A percentile compares a stretch with the other conserved stretches of the same genome.
phyloP scores from a whole-genome alignment of 129 eudicot genomes.

The Centrapalus pauciflorus region DNA sequence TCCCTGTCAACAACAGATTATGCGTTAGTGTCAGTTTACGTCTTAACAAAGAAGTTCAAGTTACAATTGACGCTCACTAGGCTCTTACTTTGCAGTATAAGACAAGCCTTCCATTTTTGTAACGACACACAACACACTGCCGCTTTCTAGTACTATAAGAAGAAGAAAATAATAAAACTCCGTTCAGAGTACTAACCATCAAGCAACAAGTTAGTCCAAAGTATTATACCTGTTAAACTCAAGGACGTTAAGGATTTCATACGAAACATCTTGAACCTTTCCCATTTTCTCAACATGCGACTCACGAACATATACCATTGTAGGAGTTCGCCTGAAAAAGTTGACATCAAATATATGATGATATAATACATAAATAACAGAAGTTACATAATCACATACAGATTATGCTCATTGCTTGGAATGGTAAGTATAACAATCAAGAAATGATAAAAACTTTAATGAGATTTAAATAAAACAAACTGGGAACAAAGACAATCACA shows the following conservation, averaged over 20 bases:
- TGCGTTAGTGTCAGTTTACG: constrained; percentile 22
- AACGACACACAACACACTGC: constrained; percentile 95
- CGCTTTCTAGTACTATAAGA: constrained; percentile 83
- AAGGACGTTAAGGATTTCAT: constrained; percentile 87
- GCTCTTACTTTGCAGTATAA: constrained; percentile 82
- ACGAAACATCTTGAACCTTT: constrained; percentile 69
- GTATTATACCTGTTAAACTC: constrained; percentile 81
- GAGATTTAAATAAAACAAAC: not conserved
- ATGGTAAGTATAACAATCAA: not conserved
- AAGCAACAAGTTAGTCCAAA: constrained; percentile 8
- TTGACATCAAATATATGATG: not conserved
- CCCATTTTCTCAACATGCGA: constrained; percentile 96
- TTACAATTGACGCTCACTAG: constrained; percentile 7
- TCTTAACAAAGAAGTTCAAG: constrained; percentile 1
- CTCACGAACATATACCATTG: constrained; percentile 91
- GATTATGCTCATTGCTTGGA: not conserved
- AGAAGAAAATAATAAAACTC: constrained; percentile 5
- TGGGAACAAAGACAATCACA: not conserved
- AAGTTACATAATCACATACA: not conserved
- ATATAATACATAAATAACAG: not conserved
- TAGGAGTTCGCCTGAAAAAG: constrained; percentile 80
- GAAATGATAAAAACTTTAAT: too few relatives aligned
- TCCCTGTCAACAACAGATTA: constrained; percentile 53
- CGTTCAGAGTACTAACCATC: constrained; percentile 5
- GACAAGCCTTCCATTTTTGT: constrained; percentile 82